Evolutionary conservation across 2,329 filamentous ascomycete species (phyloP), one percentile per base, ranked within the genome.

Genomic region (Metarhizium robertsii): DNA sequence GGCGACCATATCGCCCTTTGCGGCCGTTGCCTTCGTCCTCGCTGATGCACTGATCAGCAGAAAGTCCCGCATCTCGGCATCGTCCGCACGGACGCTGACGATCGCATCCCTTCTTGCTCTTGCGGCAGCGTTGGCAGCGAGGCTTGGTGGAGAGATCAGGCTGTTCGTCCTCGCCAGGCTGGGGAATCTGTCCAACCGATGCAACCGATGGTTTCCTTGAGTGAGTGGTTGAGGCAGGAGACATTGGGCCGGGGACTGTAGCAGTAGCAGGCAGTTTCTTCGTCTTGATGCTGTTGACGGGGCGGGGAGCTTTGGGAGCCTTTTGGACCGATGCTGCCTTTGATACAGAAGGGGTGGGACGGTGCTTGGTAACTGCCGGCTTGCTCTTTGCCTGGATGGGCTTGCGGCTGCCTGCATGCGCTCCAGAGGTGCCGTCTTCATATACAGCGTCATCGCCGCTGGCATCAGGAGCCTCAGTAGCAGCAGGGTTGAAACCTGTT

Each of bases 21-120:
- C 94, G 88, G 61, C 92, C 94, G 70, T 97, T 97, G 61, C 91
- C 91, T 73, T 99, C 94, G 65, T 99, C 94, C 72, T 99, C 94
- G 71, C 92, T 96, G 71, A 99, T 84, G 71, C 94, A 99, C 61
- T 92, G 90, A 62, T 97, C 94, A 57, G 90, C 85, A 56, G 88
- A 88, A 64, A 99, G 90, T 20, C 94, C 94, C 47, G 94, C 94
- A 73, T 99, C 94, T 70, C 91, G 90, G 83, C 94, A 99, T 60
- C 94, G 85, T 55, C 91, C 90, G 67, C 94, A 99, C 32, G 94
- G 94, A 43, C 94, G 86, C 73, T 97, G 94, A 57, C 94, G 87
- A 75, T 99, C 94, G 69, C 94, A 99, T 13, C 94, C 94, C 75
- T 99, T 99, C 80, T 99, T 99, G 75, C 92, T 97, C 83, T 99